phyloP scores from a whole-genome alignment of 2,329 filamentous ascomycete species.

The Aspergillus tamarii region DNA sequence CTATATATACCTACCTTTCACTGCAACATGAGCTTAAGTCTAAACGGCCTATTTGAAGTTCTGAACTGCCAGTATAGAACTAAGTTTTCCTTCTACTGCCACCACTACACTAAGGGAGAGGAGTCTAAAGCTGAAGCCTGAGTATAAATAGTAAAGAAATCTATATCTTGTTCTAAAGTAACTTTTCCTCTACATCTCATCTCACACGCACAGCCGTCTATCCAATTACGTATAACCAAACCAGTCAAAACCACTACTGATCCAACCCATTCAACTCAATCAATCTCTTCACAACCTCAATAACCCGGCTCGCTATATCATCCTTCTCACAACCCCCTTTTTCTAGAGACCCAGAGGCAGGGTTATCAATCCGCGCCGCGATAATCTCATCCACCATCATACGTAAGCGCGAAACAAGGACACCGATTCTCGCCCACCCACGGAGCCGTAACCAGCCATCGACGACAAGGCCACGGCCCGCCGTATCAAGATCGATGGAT shows the following conservation, averaged over 20 bases:
- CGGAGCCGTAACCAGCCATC: slow-evolving; percentile 86
- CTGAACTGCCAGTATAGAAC: too few relatives aligned
- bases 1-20: too few relatives aligned
- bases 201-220: not conserved
- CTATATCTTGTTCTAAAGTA: not conserved
- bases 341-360: slow-evolving; percentile 55
- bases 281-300: slow-evolving; percentile 75
- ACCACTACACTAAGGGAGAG: too few relatives aligned
- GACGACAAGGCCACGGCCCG: slow-evolving; percentile 82
- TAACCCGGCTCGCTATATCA: slow-evolving; percentile 55
- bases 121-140: too few relatives aligned
- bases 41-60: too few relatives aligned
- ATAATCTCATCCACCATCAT: slow-evolving; percentile 86
- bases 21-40: too few relatives aligned
- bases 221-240: slow-evolving; percentile 5
- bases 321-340: not conserved
- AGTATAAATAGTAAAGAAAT: not conserved
- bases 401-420: slow-evolving; percentile 79
- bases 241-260: slow-evolving; percentile 45
- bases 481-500: slow-evolving; percentile 79
- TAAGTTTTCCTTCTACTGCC: too few relatives aligned
- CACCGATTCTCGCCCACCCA: slow-evolving; percentile 94
- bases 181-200: not conserved
- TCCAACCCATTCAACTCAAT: slow-evolving; percentile 90
- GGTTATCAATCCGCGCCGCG: slow-evolving; percentile 77